These are phyloP conservation scores for Eutypa lata DNA, from an alignment of 2,329 filamentous ascomycete genomes.

Conservation along the genomic window DNA sequence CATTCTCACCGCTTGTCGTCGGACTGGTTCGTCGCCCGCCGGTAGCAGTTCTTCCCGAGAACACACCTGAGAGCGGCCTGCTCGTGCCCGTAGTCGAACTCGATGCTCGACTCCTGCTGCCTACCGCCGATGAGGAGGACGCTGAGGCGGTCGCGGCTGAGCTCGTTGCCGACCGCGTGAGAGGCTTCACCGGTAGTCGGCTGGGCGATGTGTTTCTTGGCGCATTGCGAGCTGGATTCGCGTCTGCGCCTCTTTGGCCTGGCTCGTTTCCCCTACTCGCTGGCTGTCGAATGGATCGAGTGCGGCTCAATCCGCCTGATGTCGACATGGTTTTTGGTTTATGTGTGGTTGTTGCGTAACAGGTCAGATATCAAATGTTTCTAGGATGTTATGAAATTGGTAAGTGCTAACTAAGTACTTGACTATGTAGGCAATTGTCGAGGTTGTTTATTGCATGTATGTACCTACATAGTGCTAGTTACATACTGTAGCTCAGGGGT, in stretches of 20 bases:
- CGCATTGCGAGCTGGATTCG: slow-evolving; percentile 13
- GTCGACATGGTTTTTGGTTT: slow-evolving; percentile 37
- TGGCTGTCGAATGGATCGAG: slow-evolving; percentile 48
- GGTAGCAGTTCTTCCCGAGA: slow-evolving; percentile 4
- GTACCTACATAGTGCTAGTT: too few species aligned
- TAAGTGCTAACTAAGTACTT: too few species aligned
- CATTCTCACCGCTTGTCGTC: slow-evolving; percentile 5
- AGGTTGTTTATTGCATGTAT: too few species aligned
- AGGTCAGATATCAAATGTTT: too few species aligned
- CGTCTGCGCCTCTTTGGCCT: slow-evolving; percentile 11
- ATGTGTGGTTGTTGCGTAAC: not conserved
- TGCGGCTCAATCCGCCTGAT: slow-evolving; percentile 36
- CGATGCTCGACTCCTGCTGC: slow-evolving; percentile 14
- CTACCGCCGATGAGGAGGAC: slow-evolving; percentile 10
- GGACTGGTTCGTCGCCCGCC: slow-evolving; percentile 5
- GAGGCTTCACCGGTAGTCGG: slow-evolving; percentile 47
- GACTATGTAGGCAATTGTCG: too few species aligned
- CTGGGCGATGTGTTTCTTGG: slow-evolving; percentile 44
- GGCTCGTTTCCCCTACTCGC: slow-evolving; percentile 13
- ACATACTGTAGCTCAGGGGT: too few species aligned
- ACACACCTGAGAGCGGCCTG: slow-evolving; percentile 16
- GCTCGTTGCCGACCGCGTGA: slow-evolving; percentile 30
- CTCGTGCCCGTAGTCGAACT: slow-evolving; percentile 10
- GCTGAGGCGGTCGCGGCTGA: slow-evolving; percentile 13
- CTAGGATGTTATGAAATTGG: too few species aligned